Evolutionary conservation across 768 basidiomycete species (phyloP).

Genomic region (Guyanaporus albipodus): DNA sequence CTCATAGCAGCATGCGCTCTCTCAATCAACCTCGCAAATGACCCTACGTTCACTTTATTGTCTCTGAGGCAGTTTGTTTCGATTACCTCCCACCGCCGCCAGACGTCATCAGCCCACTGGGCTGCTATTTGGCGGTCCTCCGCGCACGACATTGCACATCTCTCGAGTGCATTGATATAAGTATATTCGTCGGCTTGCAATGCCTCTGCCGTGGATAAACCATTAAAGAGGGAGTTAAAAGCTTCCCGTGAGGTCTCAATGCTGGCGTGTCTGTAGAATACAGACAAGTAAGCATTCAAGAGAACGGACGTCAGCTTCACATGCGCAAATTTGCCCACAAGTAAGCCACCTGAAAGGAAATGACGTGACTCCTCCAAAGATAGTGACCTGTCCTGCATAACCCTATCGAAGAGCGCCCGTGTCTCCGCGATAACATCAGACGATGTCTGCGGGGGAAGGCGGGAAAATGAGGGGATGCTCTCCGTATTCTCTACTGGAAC

Average conservation of each 20-base stretch:
- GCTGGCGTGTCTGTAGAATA: conserved; percentile 58
- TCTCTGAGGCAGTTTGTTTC: conserved; percentile 38
- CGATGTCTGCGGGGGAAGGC: conserved; percentile 66
- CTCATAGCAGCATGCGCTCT: conserved; percentile 67
- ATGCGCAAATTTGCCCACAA: conserved; percentile 44
- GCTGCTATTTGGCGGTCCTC: conserved; percentile 48
- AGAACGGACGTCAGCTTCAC: conserved; percentile 61
- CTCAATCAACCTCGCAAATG: conserved; percentile 55
- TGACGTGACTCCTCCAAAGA: background rate
- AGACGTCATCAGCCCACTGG: conserved; percentile 56
- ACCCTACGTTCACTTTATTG: conserved; percentile 18
- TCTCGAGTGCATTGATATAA: conserved; percentile 65
- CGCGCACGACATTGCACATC: conserved; percentile 44
- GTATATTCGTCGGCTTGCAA: conserved; percentile 49
- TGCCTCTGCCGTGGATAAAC: conserved; percentile 3
- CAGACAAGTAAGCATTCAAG: conserved; percentile 77
- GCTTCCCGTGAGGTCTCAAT: conserved; percentile 46
- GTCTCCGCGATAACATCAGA: conserved; percentile 73
- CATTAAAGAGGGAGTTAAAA: conserved; percentile 50
- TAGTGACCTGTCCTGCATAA: conserved; percentile 42
- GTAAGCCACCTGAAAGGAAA: conserved; percentile 6
- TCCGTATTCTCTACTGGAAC: conserved; percentile 2
- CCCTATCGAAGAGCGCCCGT: conserved; percentile 56
- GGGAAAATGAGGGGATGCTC: conserved; percentile 32
- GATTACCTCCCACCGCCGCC: conserved; percentile 56